Evolutionary conservation across 2,329 filamentous ascomycete genomes (phyloP).

Genomic region (Colletotrichum gloeosporioides): DNA sequence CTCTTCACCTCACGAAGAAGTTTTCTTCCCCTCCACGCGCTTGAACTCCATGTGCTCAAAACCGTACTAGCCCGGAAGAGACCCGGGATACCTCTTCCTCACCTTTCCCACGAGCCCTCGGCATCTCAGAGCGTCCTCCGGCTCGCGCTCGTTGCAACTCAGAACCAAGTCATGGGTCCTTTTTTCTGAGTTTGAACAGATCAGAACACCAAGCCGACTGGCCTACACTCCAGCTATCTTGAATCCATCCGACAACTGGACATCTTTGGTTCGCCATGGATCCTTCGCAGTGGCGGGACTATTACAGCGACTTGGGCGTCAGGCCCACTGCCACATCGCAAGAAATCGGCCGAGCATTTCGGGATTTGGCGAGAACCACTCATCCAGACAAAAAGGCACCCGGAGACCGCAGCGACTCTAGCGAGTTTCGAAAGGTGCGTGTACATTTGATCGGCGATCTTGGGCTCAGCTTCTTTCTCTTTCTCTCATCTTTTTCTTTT

Average conservation of each 20-base stretch:
- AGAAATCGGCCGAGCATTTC: background rate
- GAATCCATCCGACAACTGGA: rapidly evolving
- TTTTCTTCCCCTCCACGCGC: too few relatives aligned
- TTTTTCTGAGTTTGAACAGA: too few relatives aligned
- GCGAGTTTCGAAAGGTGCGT: background rate
- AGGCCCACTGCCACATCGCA: background rate
- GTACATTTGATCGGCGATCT: background rate
- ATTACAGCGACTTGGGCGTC: background rate
- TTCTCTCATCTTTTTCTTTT: too few relatives aligned
- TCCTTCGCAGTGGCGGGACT: background rate
- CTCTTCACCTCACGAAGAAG: too few relatives aligned
- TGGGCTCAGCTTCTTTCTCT: too few relatives aligned
- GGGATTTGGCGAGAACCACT: background rate
- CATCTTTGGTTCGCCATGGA: rapidly evolving
- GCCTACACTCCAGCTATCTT: background rate
- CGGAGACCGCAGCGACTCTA: background rate
- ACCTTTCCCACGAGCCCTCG: rapidly evolving
- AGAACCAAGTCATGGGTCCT: background rate
- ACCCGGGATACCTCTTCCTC: background rate
- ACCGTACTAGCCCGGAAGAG: background rate
- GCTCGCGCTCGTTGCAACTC: rapidly evolving
- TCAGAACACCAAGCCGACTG: too few relatives aligned
- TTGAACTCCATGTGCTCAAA: rapidly evolving
- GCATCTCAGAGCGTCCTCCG: background rate
- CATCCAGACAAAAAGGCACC: background rate